These are phyloP conservation scores for Lactarius trivialis DNA, from an alignment of 768 basidiomycete genomes.

Conservation along the genomic window DNA sequence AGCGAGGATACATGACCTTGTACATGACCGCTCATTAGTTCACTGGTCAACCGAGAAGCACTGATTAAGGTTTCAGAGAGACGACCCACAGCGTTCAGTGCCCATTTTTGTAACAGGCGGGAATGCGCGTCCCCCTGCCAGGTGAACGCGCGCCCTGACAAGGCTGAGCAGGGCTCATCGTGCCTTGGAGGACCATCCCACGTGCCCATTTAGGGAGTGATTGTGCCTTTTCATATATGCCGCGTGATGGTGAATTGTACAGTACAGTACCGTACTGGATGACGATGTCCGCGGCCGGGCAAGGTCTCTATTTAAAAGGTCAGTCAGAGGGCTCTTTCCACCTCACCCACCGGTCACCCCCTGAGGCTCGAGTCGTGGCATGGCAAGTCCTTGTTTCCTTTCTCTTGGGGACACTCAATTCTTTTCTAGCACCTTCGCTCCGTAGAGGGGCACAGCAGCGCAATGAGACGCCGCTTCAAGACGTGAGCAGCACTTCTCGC, in stretches of 20 bases:
- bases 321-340: background rate
- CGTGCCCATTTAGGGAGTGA: too few species aligned
- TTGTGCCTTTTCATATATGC: background rate
- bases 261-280: too few species aligned
- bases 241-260: background rate
- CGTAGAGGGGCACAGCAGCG: background rate
- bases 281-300: too few species aligned
- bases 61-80: background rate
- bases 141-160: background rate
- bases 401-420: background rate
- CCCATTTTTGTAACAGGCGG: background rate
- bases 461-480: background rate
- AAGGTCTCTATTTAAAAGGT: too few species aligned
- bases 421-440: background rate
- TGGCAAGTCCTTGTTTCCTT: background rate
- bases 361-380: background rate
- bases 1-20: background rate
- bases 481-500: background rate
- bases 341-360: background rate
- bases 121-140: background rate
- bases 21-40: too few species aligned
- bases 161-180: too few species aligned
- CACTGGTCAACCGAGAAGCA: background rate
- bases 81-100: background rate
- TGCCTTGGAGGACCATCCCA: background rate